Evolutionary conservation across 352 stramenopile genomes (phyloP).

Genomic region (Pythium vanterpoolii): DNA sequence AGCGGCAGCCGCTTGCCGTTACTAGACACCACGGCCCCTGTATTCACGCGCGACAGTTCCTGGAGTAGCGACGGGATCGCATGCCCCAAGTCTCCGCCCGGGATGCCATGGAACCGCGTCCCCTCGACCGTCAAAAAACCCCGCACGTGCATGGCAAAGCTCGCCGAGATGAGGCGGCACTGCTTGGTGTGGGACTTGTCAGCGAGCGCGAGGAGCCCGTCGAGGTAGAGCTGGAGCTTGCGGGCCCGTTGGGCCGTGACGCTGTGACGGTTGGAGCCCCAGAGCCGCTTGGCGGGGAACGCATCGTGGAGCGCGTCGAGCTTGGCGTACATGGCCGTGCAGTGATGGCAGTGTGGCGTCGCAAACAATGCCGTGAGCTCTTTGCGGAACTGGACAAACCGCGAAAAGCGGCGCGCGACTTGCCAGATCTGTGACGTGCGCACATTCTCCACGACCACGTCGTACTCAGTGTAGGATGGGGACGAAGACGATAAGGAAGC

Average conservation of each 20-base stretch:
- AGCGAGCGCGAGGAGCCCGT: constrained; percentile 48
- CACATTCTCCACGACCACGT: constrained; percentile 57
- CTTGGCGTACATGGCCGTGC: constrained; percentile 40
- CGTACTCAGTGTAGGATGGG: constrained; percentile 54
- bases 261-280: constrained; percentile 41
- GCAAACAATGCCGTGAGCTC: constrained; percentile 51
- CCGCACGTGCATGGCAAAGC: constrained; percentile 51
- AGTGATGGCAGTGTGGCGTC: constrained; percentile 58
- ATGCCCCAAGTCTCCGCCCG: constrained; percentile 28
- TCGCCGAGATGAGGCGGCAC: constrained; percentile 48
- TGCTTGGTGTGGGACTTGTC: constrained; percentile 49
- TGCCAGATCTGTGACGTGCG: constrained; percentile 50
- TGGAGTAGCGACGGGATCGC: constrained; percentile 46
- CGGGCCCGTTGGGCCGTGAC: constrained; percentile 44
- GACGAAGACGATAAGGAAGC: neutral
- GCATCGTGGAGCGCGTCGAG: constrained; percentile 41
- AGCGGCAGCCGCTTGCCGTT: constrained; percentile 33
- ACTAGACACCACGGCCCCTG: constrained; percentile 9
- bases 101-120: constrained; percentile 39
- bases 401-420: constrained; percentile 64
- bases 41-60: constrained; percentile 31
- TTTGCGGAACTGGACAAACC: constrained; percentile 58
- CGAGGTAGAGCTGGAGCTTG: constrained; percentile 54
- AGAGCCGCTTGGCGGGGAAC: constrained; percentile 61
- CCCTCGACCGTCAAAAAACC: constrained; percentile 59